Evolutionary conservation across 768 basidiomycete genomes (phyloP), one percentile per base, ranked within the genome.

Genomic region (Dioszegia aurantiaca): DNA sequence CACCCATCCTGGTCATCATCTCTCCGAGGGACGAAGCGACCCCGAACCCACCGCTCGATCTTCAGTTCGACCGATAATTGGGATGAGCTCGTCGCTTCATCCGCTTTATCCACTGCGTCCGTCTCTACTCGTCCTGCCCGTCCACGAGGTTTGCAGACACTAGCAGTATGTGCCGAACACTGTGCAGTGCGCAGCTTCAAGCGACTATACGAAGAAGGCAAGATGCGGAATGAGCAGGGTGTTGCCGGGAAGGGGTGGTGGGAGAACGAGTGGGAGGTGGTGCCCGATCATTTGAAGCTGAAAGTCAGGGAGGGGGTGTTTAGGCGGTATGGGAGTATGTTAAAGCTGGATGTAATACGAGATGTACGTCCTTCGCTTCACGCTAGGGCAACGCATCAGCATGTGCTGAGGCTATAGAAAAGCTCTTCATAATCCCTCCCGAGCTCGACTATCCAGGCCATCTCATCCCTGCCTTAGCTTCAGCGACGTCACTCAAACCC

Each of bases 11-110:
- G 51, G 51, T 23, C 16, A 23, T 14, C 36, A 4, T 47, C 46
- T 4, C 31, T 47, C 16, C 51, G 51, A 16, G 31, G 31, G 4
- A 17, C 36, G 11, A 53, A 40, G 40, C 19, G 51, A 27, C 37
- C 54, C 30, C 3, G 42, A 14, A 55, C 40, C 2, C 31, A 19
- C 28, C 57, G 62, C 21, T 65, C 65, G 8, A 54, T 72, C 43
- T 72, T 62, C 63, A 72, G 61, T 28, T 57, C 62, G 0, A 46
- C 54, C n/a, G 67, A 69, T 30, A 65, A 72, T 42, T 72, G 68
- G 70, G 63, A 69, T 31, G 52, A 63, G 23, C 51, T 72, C 14
- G 53, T 72, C 11, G 57, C 65, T 2, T 60, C 58, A 2, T 63
- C 63, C 3, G 4, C 59, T 1, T 52, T 69, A 2, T 72, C 70